Evolutionary conservation across 1,284 basidiomycete genomes (phyloP), one percentile per base, ranked within the genome.

Genomic region (Taiwanofungus camphoratus): DNA sequence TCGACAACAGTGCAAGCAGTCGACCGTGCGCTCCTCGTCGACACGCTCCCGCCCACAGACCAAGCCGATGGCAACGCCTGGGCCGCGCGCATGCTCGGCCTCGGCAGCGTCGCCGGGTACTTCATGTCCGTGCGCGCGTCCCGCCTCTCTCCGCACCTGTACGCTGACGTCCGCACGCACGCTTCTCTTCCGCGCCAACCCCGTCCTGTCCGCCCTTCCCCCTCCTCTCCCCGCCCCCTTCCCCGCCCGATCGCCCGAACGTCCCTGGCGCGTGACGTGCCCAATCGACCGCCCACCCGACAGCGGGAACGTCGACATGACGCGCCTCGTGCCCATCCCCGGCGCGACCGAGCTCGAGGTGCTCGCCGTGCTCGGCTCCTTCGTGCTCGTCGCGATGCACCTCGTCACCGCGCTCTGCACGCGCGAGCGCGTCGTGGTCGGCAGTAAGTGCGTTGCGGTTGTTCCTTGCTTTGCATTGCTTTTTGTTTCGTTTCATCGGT

Each of bases 1-100:
- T n/a, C n/a, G n/a, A n/a, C n/a, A 32, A 30, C 52, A 80, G 87
- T 92, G 1, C 83, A 87, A 62, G 88, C 91, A 0, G 77, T 89
- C 21, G 88, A 92, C 58, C 84, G 91, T 31, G 86, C 89, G 0
- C 71, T 92, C 4, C 67, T 92, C 13, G 82, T 93, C 1, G 85
- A 88, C 51, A 80, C 69, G 0, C 59, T 87, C 6, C 83, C 79
- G 32, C 71, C 86, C 0, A 63, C 74, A 1, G 73, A 82, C 37
- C 95, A 98, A 61, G 82, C 92, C 6, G 72, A 78, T 16, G 94
- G 87, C 0, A 97, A 94, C 61, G 95, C 94, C 0, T 99, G 95
- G 94, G 93, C 91, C 1, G 91, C 91, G 0, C 73, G 88, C 18
- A 92, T 97, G 85, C 70, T 86, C 39, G 87, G 87, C 1, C 58